Base-by-base conservation (phyloP, 768 basidiomycete genomes). In the Leccinellum luteum region DNA sequence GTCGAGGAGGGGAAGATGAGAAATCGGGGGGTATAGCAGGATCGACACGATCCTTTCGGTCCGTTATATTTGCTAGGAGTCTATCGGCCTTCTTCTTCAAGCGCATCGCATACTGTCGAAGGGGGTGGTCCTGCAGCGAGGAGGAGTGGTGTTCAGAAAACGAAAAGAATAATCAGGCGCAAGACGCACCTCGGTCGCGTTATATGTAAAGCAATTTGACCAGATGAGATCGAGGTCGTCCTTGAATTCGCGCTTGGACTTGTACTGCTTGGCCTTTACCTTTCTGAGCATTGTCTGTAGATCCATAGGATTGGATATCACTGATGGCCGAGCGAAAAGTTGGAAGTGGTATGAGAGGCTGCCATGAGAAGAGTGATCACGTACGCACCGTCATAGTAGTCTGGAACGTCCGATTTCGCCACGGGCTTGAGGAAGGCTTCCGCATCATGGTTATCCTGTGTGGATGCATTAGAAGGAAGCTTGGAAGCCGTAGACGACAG, bases 161-260 rank as follows among this genome's bases (percentile, higher is more conserved):
- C 48, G 53, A 41, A 25, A 50, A n/a, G 14, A 45, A 43, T 4
- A 17, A 48, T 25, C 8, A 44, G 23, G 14, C 27, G n/a, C n/a
- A 25, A 47, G n/a, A 80, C 89, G 59, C 64, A 93, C 95, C 78
- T 94, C 90, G 12, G 86, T 82, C 17, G 91, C 87, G 72, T 99
- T 99, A 73, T 98, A 98, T 6, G 82, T 85, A 61, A 89, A 83
- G 73, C 96, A 98, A 63, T 98, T 99, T 48, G 85, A 85, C 97
- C 97, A 99, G 63, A 99, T 98, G 60, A 98, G 83, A 63, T 96
- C 92, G 44, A 99, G 78, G 75, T 99, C 97, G 58, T 91, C 88
- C 61, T 89, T 88, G 74, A 99, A 98, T 66, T 95, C 91, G 61
- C 85, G 80, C 75, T 98, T 98, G 30, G 87, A 92, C 74, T 95